phyloP scores from a whole-genome alignment of 2,329 filamentous ascomycete species.

The Colletotrichum tofieldiae region DNA sequence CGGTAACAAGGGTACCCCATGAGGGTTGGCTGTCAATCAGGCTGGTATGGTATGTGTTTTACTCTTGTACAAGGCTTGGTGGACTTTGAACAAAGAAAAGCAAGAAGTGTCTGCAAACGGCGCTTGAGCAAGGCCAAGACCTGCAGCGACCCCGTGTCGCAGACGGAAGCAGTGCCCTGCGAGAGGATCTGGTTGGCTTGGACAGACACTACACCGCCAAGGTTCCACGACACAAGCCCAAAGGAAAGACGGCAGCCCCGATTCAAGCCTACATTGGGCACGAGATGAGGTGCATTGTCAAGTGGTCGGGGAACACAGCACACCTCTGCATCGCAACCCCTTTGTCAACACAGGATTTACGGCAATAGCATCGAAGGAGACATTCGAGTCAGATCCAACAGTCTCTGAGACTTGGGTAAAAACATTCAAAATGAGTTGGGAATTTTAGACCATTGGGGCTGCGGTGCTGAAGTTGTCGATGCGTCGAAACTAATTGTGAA shows the following conservation, averaged over 20 bases:
- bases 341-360: not conserved
- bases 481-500: not conserved
- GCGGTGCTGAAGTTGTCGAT: not conserved
- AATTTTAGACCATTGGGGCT: not conserved
- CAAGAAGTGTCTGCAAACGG: not conserved
- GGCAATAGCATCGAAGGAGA: not conserved
- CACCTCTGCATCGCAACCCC: not conserved
- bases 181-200: not conserved
- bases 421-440: no score
- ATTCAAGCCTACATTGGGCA: not conserved
- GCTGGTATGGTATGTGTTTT: not conserved
- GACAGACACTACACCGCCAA: not conserved
- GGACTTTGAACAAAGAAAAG: not conserved
- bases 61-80: not conserved
- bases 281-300: not conserved
- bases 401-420: not conserved
- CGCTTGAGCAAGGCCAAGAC: not conserved
- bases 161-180: not conserved
- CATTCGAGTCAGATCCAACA: fast-evolving
- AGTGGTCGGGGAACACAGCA: not conserved
- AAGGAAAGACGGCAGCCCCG: not conserved
- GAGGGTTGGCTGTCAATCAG: not conserved
- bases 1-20: not conserved
- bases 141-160: not conserved
- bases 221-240: not conserved